Evolutionary conservation across 1,139 yeast species (phyloP).

Genomic region (Meyerozyma sp.): DNA sequence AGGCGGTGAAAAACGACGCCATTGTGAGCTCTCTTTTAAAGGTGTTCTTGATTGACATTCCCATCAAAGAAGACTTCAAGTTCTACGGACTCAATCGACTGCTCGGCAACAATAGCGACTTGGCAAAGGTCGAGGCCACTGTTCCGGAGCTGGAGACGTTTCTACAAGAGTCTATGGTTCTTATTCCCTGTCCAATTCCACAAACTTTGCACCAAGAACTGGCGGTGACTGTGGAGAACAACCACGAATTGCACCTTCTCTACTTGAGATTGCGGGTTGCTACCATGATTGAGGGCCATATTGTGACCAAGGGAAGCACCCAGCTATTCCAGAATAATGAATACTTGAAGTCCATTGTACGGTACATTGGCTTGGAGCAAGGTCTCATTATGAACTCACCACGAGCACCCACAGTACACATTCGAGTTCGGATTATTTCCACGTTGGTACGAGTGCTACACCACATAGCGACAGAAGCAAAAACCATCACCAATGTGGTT

Average conservation of each 20-base stretch:
- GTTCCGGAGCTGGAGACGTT: conserved; percentile 24
- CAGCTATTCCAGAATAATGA: conserved; percentile 30
- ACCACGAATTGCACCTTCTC: conserved; percentile 41
- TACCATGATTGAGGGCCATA: conserved; percentile 38
- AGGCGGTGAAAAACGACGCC: conserved; percentile 10
- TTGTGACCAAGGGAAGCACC: conserved; percentile 27
- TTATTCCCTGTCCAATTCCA: conserved; percentile 29
- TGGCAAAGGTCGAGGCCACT: conserved; percentile 24
- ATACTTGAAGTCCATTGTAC: conserved; percentile 37
- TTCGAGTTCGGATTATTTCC: conserved; percentile 40
- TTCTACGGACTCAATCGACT: conserved; percentile 50
- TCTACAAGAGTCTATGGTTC: conserved; percentile 20
- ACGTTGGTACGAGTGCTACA: conserved; percentile 27
- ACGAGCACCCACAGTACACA: conserved; percentile 34
- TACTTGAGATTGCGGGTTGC: conserved; percentile 37
- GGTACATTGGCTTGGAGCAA: conserved; percentile 50
- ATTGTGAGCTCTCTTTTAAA: conserved; percentile 36
- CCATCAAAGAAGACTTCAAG: conserved; percentile 34
- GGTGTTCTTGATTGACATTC: conserved; percentile 35
- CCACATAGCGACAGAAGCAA: conserved; percentile 28
- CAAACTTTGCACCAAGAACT: conserved; percentile 10
- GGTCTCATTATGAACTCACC: conserved; percentile 43
- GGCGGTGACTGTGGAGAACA: conserved; percentile 11
- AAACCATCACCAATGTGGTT: conserved; percentile 27
- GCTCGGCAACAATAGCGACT: conserved; percentile 47